Evolutionary conservation across 306 rosid genomes (phyloP).

Genomic region (Inga laurina): DNA sequence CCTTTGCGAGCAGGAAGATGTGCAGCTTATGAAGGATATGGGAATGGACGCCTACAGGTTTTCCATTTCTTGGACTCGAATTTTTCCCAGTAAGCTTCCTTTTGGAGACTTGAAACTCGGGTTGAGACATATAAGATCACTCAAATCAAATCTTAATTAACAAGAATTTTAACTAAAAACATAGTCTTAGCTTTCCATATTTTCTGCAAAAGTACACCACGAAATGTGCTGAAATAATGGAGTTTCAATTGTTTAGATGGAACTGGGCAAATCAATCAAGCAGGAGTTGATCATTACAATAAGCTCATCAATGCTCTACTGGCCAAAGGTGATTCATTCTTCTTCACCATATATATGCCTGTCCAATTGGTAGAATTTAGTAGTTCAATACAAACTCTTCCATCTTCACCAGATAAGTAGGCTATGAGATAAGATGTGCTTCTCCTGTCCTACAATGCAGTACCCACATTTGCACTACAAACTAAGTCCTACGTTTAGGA

Average conservation of each 20-base stretch:
- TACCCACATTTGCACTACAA: too few relatives aligned
- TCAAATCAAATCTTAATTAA: neutral
- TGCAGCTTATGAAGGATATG: slow-evolving; percentile 84
- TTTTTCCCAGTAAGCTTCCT: slow-evolving; percentile 69
- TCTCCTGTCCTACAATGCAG: too few relatives aligned
- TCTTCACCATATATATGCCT: neutral
- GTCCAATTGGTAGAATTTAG: slow-evolving; percentile 1
- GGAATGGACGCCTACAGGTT: slow-evolving; percentile 91
- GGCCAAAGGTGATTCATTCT: slow-evolving; percentile 58
- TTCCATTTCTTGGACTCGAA: slow-evolving; percentile 93
- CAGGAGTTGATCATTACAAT: slow-evolving; percentile 84
- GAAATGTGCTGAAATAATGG: slow-evolving; percentile 6
- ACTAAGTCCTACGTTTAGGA: too few relatives aligned
- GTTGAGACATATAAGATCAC: neutral
- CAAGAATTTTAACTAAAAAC: neutral
- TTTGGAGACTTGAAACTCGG: neutral
- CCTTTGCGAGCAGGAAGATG: slow-evolving; percentile 57
- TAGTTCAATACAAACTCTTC: neutral
- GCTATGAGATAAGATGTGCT: too few relatives aligned
- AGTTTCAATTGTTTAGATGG: slow-evolving; percentile 59
- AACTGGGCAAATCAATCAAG: slow-evolving; percentile 69
- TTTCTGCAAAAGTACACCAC: neutral
- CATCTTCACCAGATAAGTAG: neutral
- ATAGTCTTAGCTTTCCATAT: neutral
- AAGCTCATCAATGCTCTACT: slow-evolving; percentile 77